phyloP scores from a whole-genome alignment of 768 basidiomycete species.

The Phanerodontia chrysosporium region DNA sequence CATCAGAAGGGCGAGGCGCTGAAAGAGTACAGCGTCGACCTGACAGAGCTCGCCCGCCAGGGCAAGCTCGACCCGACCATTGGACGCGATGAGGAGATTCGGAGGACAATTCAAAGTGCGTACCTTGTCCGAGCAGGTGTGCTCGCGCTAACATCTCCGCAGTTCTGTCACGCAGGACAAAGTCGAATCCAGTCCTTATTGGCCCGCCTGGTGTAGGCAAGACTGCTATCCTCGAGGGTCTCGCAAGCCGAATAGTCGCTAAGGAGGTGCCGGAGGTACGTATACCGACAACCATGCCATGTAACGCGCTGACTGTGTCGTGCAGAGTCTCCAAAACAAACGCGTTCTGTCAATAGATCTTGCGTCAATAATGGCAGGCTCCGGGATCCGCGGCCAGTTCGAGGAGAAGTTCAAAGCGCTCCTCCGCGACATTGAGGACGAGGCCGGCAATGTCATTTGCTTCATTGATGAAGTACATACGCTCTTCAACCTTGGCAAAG shows the following conservation, averaged over 20 bases:
- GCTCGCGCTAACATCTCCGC: not conserved
- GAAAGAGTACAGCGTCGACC: constrained; percentile 83
- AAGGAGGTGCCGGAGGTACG: constrained; percentile 88
- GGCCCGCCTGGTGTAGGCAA: constrained; percentile 91
- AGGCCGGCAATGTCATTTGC: constrained; percentile 80
- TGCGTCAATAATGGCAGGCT: constrained; percentile 80
- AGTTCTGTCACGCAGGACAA: constrained; percentile 86
- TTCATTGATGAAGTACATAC: constrained; percentile 94
- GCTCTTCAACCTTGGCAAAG: constrained; percentile 84
- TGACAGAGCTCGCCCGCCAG: constrained; percentile 77
- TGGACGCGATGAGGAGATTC: constrained; percentile 88
- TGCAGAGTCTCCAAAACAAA: constrained; percentile 58
- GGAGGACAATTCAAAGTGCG: constrained; percentile 87
- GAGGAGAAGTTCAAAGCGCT: constrained; percentile 92
- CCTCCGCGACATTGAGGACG: constrained; percentile 85
- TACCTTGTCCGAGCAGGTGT: not conserved
- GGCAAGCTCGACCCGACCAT: constrained; percentile 92
- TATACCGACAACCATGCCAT: not conserved
- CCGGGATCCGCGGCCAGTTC: constrained; percentile 88
- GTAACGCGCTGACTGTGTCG: no score
- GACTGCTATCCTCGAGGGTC: constrained; percentile 87
- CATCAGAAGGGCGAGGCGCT: constrained; percentile 80
- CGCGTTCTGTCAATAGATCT: constrained; percentile 87
- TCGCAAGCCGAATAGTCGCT: constrained; percentile 81
- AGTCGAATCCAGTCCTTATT: constrained; percentile 87